Conservation (phyloP, 129 eudicot species). For the Calendula officinalis region DNA sequence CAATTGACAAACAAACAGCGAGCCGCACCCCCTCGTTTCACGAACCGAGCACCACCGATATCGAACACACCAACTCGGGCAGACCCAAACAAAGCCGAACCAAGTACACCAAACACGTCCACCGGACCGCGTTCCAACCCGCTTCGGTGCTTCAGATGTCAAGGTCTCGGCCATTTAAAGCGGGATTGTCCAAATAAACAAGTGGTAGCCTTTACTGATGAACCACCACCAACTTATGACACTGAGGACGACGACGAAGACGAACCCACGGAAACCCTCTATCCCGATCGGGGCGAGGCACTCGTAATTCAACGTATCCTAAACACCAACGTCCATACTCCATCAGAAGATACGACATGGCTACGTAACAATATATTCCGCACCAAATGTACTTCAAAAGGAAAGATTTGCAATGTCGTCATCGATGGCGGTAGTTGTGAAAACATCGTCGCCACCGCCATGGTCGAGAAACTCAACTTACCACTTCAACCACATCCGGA, state of each 20-base stretch:
- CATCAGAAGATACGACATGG: not conserved
- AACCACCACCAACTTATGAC: not conserved
- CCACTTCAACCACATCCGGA: too few relatives aligned
- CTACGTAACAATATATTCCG: too few relatives aligned
- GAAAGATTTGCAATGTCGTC: too few relatives aligned
- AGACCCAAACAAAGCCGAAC: not conserved
- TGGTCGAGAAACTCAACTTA: too few relatives aligned
- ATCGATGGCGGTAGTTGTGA: too few relatives aligned
- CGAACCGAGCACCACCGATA: not conserved
- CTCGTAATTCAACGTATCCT: not conserved
- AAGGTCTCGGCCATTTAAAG: too few relatives aligned
- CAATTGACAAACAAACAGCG: not conserved
- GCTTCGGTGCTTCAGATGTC: too few relatives aligned
- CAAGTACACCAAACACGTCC: not conserved
- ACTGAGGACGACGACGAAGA: not conserved
- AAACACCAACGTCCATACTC: not conserved
- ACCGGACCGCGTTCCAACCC: not conserved
- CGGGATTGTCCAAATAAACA: not conserved
- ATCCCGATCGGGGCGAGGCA: not conserved
- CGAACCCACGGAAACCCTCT: not conserved
- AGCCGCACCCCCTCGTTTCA: not conserved
- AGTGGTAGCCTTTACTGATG: not conserved
- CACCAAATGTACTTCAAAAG: too few relatives aligned
- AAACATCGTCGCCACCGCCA: too few relatives aligned
- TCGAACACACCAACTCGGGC: not conserved